Percentiles rank a stretch among this genome's conserved stretches.
Evolutionary conservation across 257 asterid genomes (phyloP).

Genomic region (Gentiana dahurica): DNA sequence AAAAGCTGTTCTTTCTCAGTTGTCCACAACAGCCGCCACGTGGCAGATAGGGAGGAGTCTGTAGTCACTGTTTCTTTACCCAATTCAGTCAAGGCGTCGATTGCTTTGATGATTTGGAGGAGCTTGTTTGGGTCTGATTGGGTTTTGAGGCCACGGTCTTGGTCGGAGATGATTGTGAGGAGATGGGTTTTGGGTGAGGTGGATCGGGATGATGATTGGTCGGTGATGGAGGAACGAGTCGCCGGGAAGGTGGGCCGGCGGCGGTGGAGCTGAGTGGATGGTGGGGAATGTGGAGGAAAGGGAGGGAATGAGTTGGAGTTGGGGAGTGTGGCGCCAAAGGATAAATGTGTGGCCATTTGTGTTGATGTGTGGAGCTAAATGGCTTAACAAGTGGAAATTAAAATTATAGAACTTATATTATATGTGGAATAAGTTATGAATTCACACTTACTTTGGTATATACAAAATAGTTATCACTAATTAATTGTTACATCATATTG

Average conservation of each 20-base stretch:
- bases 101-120: slow-evolving; percentile 47
- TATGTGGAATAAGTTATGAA: too few species aligned
- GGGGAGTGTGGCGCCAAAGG: slow-evolving; percentile 47
- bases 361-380: neutral
- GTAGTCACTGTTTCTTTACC: slow-evolving; percentile 61
- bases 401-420: neutral
- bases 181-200: slow-evolving; percentile 60
- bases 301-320: neutral
- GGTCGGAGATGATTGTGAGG: slow-evolving; percentile 68
- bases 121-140: slow-evolving; percentile 63
- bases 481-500: too few species aligned
- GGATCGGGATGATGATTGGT: slow-evolving; percentile 26
- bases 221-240: slow-evolving; percentile 51
- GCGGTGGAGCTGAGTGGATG: slow-evolving; percentile 6
- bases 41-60: slow-evolving; percentile 41
- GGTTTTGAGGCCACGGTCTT: slow-evolving; percentile 78
- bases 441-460: too few species aligned
- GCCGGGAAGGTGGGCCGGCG: slow-evolving; percentile 6
- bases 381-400: slow-evolving; percentile 1
- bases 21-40: slow-evolving; percentile 96
- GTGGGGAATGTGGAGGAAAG: neutral
- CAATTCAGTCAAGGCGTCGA: slow-evolving; percentile 43
- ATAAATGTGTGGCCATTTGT: slow-evolving; percentile 41
- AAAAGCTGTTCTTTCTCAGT: slow-evolving; percentile 96
- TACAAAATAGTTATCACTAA: too few species aligned